Base-by-base conservation (phyloP, 2,329 filamentous ascomycete genomes). In the Sporothrix pseudoabietina region DNA sequence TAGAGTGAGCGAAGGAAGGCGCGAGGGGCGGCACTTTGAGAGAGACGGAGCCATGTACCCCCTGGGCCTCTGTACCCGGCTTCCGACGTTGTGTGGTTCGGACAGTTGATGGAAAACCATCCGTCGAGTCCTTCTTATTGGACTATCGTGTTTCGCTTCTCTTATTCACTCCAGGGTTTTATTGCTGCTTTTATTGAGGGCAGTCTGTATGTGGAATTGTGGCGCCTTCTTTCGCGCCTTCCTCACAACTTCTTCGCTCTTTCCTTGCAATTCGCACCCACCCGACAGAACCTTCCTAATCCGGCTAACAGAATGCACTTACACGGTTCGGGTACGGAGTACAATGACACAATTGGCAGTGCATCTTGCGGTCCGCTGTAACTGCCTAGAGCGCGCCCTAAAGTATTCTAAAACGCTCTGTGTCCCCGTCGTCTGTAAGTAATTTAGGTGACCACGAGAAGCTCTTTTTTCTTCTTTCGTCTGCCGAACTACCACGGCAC, bases 271-370 rank as follows among this genome's bases (percentile, higher is more conserved):
- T 19, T 44, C 61, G 61, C 35, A 44, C 19, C 14, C 19, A 7
- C 16, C 57, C 57, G 57, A 12, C 57, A n/a, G 32, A 61, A 61
- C 57, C 57, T 61, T 61, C 57, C 57, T 35, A n/a, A 61, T 61
- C 19, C 3, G 57, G 57, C 74, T 74, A 57, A 61, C 32, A 10
- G 32, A 19, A 32, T 35, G 52, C 55, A 59, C 55, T 59, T 59
- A 59, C 55, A 59, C 55, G 55, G 55, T 7, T 6, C 19, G 30
- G 30, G 14, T 5, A 8, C 30, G 35, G 30, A 14, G 14, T 5
- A 8, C 30, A 59, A 61, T 61, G 30, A 39, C 57, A 61, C 57
- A 35, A 61, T 61, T 39, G 19, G 16, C 5, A 61, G 54, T 57
- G 22, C 8, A 30, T 5, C 10, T 22, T 57, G 54, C 54, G 19